These are phyloP conservation scores for Terana coerulea DNA, from an alignment of 768 basidiomycete genomes.

Conservation along the genomic window DNA sequence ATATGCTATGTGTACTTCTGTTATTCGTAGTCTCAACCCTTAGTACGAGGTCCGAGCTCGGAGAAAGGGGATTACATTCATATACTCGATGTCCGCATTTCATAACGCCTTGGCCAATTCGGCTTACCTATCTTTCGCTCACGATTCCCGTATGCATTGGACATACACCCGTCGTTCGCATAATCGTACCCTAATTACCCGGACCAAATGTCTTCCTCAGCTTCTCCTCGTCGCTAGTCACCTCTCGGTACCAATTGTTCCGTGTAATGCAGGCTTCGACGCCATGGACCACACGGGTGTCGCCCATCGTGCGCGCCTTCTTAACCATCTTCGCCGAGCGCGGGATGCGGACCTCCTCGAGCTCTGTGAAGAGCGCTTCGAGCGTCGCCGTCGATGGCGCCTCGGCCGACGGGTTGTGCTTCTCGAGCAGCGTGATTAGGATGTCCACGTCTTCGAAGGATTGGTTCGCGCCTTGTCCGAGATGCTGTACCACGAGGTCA, in stretches of 20 bases:
- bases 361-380: constrained; percentile 28
- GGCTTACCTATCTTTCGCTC: too few species aligned
- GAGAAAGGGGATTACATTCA: too few species aligned
- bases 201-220: too few species aligned
- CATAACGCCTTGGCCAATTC: too few species aligned
- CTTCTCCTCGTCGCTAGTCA: too few species aligned
- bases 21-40: too few species aligned
- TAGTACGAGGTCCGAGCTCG: too few species aligned
- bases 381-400: constrained; percentile 29
- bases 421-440: constrained; percentile 30
- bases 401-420: constrained; percentile 27
- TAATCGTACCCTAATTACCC: too few species aligned
- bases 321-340: constrained; percentile 34
- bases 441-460: constrained; percentile 39
- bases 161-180: too few species aligned
- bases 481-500: constrained; percentile 29
- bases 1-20: too few species aligned
- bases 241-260: constrained; percentile 22
- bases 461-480: constrained; percentile 45
- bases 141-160: too few species aligned
- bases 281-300: constrained; percentile 32
- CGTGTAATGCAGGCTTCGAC: constrained; percentile 28
- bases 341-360: constrained; percentile 32
- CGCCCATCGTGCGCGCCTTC: constrained; percentile 32
- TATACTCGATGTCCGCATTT: too few species aligned